Base-by-base conservation (phyloP, 768 basidiomycete genomes). In the Gloeophyllum trabeum region DNA sequence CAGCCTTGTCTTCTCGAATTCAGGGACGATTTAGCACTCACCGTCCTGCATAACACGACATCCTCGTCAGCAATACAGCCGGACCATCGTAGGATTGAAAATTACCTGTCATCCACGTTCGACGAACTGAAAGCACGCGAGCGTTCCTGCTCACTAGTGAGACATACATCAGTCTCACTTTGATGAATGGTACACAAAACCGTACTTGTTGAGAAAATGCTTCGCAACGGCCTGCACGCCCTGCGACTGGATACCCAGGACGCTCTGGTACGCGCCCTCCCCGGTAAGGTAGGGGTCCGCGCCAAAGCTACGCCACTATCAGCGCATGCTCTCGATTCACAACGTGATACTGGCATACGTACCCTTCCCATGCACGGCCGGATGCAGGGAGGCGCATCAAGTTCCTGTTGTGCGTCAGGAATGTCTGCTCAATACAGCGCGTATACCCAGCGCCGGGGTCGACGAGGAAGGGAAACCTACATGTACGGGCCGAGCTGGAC, bases 331-430 rank as follows among this genome's bases (percentile, higher is more conserved):
- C 10, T 7, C 10, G 36, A 37, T 37, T 19, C 7, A 37, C 20
- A 19, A 37, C 10, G 20, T 30, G 16, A 16, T 30, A 30, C 10
- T 30, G 10, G 28, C 13, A 32, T 13, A 51, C 59, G 44, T 45
- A 67, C 65, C 66, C 66, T 62, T 74, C 73, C 71, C 70, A 75
- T 37, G 70, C 71, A 35, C 73, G 56, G 18, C 73, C 73, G 22
- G 61, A 69, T 21, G 65, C 66, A 10, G 73, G 66, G 1, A 59
- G 62, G 20, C 71, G 65, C 43, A 61, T 61, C 16, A 68, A 53
- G 47, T 70, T 71, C 67, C 67, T 71, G 45, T 3, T 35, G 28
- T 21, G 20, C 12, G 36, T 10, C 7, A 21, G 10, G 10, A 37
- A 37, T n/a, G n/a, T n/a, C n/a, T n/a, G n/a, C n/a, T n/a, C n/a